Evolutionary conservation across 169 alveolate species (phyloP), one percentile per base, ranked within the genome.

Genomic region (Eimeria mitis): DNA sequence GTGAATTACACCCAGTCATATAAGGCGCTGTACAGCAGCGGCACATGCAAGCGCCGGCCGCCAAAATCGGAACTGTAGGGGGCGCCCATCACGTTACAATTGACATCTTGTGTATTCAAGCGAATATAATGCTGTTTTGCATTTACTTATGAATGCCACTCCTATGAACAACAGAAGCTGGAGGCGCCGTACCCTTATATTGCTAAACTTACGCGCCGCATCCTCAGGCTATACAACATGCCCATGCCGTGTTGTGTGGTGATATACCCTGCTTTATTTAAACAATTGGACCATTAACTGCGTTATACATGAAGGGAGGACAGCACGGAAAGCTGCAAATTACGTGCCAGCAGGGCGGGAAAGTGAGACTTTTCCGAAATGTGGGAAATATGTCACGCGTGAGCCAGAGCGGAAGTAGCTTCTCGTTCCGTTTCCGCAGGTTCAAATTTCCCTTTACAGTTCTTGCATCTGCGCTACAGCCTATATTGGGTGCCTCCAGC

Each of bases 31-130:
- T 61, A 65, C 83, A 61, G 83, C 94, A 65, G 81, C 61, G n/a
- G 76, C 81, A 87, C 94, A 87, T 87, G 94, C 94, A 87, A 63
- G 83, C 83, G 37, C 61, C 83, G 71, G 94, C 78, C 49, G 94
- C 94, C 94, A 87, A 42, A 49, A 73, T 40, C 54, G 83, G 83
- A 73, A 73, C 54, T 21, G 54, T 23, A 40, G 19, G 40, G 83
- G 56, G 34, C 83, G 40, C 54, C 83, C 83, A 37, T 2, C 34
- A 40, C 9, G 40, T 42, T 40, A 42, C 83, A 37, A 13, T 40
- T 73, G 54, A 23, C 31, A 19, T 73, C 34, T 73, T 13, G 2
- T 8, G 83, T 42, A 40, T 40, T 73, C 54, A 42, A 1, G 0
- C 34, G 83, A 16, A 31, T 73, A 3, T 14, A 19, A 1, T 37